Conservation (phyloP, 1,284 basidiomycete species). For the Inonotus obliquus region DNA sequence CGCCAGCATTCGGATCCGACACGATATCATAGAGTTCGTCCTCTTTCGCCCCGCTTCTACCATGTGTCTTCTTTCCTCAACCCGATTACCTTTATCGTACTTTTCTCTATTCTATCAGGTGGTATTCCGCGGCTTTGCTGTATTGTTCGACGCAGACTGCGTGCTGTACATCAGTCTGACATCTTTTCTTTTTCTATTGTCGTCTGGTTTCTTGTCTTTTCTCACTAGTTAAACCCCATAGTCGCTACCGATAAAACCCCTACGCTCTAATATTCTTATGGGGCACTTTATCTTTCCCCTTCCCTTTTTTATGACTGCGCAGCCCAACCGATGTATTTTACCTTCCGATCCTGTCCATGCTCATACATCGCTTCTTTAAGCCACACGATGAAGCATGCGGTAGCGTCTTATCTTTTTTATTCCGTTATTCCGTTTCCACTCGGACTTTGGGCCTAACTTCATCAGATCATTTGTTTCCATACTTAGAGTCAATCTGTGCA, state of each 20-base stretch:
- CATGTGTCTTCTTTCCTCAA: not conserved
- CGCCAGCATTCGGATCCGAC: not conserved
- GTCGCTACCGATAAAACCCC: not conserved
- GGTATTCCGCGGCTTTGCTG: conserved; percentile 11
- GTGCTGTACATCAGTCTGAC: conserved; percentile 14
- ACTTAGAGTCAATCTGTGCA: conserved; percentile 18
- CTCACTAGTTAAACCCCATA: not conserved
- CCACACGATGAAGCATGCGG: not conserved
- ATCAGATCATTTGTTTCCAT: conserved; percentile 10
- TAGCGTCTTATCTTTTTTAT: not conserved
- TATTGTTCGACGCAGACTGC: conserved; percentile 11
- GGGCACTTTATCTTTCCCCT: not conserved
- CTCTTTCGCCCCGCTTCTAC: not conserved
- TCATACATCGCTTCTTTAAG: not conserved
- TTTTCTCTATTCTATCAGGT: conserved; percentile 12
- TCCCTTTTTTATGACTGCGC: not conserved
- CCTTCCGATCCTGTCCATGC: not conserved
- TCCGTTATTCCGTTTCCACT: not conserved
- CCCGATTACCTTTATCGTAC: not conserved
- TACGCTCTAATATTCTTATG: conserved; percentile 1
- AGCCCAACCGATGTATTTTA: conserved; percentile 9
- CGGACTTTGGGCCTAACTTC: conserved; percentile 2
- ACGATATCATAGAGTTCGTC: not conserved
- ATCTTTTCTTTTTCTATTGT: not conserved
- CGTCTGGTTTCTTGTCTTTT: not conserved